Conservation (phyloP, 148 eudicot species). For the Silene uniflora region DNA sequence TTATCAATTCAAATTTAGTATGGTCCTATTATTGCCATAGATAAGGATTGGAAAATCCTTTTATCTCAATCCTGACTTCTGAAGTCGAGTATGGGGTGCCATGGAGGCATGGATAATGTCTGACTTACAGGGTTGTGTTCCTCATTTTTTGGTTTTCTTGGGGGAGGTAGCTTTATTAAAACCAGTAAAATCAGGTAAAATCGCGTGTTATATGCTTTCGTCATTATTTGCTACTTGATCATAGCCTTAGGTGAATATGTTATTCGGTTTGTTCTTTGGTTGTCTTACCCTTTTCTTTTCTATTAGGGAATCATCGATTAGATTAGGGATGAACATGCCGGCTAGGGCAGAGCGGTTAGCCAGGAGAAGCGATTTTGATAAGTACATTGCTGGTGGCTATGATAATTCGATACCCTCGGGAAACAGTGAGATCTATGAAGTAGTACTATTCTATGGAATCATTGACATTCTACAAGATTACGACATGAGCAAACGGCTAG, state of each 20-base stretch:
- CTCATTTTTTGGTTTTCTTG: too few species aligned
- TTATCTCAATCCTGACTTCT: conserved; percentile 14
- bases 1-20: background rate
- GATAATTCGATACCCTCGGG: conserved; percentile 41
- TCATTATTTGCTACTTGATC: too few species aligned
- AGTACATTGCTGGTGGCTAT: conserved; percentile 50
- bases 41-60: conserved; percentile 17
- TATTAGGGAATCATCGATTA: conserved; percentile 67
- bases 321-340: conserved; percentile 87
- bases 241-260: too few species aligned
- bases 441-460: conserved; percentile 76
- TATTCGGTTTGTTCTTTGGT: background rate
- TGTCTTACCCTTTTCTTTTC: background rate
- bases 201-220: too few species aligned
- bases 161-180: too few species aligned
- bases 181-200: too few species aligned
- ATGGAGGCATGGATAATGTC: conserved; percentile 4
- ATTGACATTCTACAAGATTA: conserved; percentile 93
- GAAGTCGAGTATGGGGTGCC: conserved; percentile 22
- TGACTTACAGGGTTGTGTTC: background rate
- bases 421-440: conserved; percentile 61
- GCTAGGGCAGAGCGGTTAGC: conserved; percentile 72
- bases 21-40: conserved; percentile 14
- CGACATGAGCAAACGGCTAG: conserved; percentile 82
- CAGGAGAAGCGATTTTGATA: conserved; percentile 70